Evolutionary conservation across 495 filamentous ascomycete species (phyloP).

Genomic region (Physcia stellaris): DNA sequence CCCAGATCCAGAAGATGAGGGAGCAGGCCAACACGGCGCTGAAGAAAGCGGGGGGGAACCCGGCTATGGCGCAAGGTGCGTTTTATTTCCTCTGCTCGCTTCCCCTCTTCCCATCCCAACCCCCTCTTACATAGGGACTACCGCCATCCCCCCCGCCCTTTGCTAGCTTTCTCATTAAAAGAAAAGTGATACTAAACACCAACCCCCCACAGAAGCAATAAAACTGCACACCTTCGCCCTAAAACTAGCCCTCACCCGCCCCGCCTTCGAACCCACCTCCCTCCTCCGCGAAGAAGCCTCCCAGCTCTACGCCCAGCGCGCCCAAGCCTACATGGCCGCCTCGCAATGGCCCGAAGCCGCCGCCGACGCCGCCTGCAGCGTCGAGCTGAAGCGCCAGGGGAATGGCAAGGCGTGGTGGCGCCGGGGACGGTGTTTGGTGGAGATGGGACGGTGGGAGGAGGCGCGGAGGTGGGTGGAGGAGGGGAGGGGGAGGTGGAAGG

Average conservation of each 20-base stretch:
- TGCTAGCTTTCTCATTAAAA: no score
- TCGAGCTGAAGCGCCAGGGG: conserved; percentile 74
- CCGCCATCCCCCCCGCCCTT: no score
- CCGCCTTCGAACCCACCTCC: conserved; percentile 72
- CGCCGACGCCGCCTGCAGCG: conserved; percentile 70
- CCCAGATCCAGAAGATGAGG: conserved; percentile 79
- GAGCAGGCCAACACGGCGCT: conserved; percentile 72
- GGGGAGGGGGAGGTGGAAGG: conserved; percentile 76
- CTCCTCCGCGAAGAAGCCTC: conserved; percentile 74
- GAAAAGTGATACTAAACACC: no score
- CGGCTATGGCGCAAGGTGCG: no score
- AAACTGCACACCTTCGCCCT: conserved; percentile 71
- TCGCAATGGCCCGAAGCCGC: conserved; percentile 69
- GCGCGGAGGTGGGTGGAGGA: conserved; percentile 56
- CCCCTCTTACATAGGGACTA: no score
- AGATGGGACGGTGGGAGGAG: conserved; percentile 85
- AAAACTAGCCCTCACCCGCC: conserved; percentile 71
- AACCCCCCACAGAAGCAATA: conserved; percentile 48
- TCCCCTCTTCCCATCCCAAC: no score
- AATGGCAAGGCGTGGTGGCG: conserved; percentile 95
- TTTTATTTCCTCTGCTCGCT: no score
- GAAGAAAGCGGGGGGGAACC: no score
- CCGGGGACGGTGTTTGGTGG: conserved; percentile 62
- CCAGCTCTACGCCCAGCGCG: conserved; percentile 69
- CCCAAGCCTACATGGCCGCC: conserved; percentile 75